Evolutionary conservation across 2,329 filamentous ascomycete species (phyloP).

Genomic region (Cytospora paraplurivora): DNA sequence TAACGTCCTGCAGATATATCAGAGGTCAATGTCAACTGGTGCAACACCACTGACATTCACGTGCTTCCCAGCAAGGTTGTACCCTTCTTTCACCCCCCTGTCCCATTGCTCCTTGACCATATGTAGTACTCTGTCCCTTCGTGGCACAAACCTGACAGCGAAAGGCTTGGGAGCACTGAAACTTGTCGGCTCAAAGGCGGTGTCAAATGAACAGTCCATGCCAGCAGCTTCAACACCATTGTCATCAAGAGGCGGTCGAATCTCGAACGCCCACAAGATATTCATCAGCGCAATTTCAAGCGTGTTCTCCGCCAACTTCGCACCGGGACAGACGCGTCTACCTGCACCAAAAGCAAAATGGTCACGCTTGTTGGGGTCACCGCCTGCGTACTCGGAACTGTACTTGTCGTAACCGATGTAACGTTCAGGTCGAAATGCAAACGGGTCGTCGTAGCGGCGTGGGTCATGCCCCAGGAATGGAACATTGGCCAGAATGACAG

Average conservation of each 20-base stretch:
- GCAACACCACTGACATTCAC: slow-evolving; percentile 10
- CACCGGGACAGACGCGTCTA: slow-evolving; percentile 48
- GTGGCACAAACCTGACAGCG: slow-evolving; percentile 12
- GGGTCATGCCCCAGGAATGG: slow-evolving; percentile 32
- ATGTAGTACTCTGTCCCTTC: slow-evolving; percentile 6
- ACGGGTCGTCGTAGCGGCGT: slow-evolving; percentile 29
- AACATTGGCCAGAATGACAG: slow-evolving; percentile 43
- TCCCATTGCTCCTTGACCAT: slow-evolving; percentile 16
- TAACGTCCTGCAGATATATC: too few relatives aligned
- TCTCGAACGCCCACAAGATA: slow-evolving; percentile 12
- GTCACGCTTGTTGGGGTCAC: slow-evolving; percentile 37
- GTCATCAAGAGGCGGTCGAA: slow-evolving; percentile 1
- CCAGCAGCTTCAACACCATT: neutral
- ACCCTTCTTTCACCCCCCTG: slow-evolving; percentile 13
- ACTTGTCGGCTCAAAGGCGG: slow-evolving; percentile 10
- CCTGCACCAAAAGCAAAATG: slow-evolving; percentile 50
- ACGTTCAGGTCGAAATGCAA: slow-evolving; percentile 30
- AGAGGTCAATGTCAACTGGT: neutral
- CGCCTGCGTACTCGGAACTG: slow-evolving; percentile 32
- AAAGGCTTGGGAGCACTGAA: slow-evolving; percentile 16
- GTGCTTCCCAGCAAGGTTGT: slow-evolving; percentile 14
- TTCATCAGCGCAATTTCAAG: slow-evolving; percentile 33
- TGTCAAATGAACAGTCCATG: slow-evolving; percentile 12
- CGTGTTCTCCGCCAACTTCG: slow-evolving; percentile 50
- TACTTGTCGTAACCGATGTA: slow-evolving; percentile 28